Percentiles rank a stretch among this genome's conserved stretches.
Conservation (phyloP, 2,329 filamentous ascomycete genomes). For the Cercospora zeae-maydis region DNA sequence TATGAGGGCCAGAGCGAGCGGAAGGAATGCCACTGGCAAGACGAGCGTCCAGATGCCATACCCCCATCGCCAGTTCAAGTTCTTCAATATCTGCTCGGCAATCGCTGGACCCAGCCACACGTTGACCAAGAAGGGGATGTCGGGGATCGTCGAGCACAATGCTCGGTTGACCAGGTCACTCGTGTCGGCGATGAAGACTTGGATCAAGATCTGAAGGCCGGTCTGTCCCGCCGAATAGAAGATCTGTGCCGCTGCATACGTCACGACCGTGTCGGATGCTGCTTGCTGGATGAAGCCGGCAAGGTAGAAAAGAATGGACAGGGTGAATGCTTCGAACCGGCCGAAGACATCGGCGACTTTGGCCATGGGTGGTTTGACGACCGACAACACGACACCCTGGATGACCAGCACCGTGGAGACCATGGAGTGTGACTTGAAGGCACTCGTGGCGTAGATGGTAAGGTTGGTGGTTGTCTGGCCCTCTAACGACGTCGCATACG, state of each 20-base stretch:
- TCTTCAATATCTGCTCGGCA: conserved; percentile 47
- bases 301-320: conserved; percentile 54
- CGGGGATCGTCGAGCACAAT: conserved; percentile 56
- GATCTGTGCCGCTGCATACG: conserved; percentile 55
- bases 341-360: conserved; percentile 62
- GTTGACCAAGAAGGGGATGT: conserved; percentile 58
- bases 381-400: conserved; percentile 60
- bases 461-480: conserved; percentile 60
- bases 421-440: conserved; percentile 62
- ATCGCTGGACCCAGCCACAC: conserved; percentile 59
- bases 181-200: conserved; percentile 63
- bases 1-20: conserved; percentile 52
- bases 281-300: conserved; percentile 59
- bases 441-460: conserved; percentile 62
- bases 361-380: conserved; percentile 60
- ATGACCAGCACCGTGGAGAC: conserved; percentile 63
- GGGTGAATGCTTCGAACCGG: conserved; percentile 56
- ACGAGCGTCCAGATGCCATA: conserved; percentile 62
- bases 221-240: conserved; percentile 61
- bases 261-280: conserved; percentile 52
- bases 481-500: conserved; percentile 64
- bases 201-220: conserved; percentile 58
- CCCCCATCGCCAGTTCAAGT: conserved; percentile 58
- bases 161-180: conserved; percentile 59
- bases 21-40: conserved; percentile 55